Conservation (phyloP, 2,329 filamentous ascomycete species). For the Huntiella moniliformis region DNA sequence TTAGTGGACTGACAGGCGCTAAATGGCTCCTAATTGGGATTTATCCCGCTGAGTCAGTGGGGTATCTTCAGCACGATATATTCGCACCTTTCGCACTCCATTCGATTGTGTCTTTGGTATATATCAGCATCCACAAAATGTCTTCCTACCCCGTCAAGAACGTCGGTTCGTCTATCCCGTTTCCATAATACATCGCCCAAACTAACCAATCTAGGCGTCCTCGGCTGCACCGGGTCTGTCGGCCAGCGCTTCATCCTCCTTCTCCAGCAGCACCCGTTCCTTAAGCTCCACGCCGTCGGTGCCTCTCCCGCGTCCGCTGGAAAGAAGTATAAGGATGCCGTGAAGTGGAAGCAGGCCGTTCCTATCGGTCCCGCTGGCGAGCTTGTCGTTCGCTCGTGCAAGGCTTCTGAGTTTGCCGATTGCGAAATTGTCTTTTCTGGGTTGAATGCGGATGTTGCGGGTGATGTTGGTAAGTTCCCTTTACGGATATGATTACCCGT, state of each 20-base stretch:
- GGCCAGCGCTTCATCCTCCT: slow-evolving; percentile 91
- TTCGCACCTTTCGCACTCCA: too few species aligned
- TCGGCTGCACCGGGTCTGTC: slow-evolving; percentile 85
- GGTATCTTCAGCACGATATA: too few species aligned
- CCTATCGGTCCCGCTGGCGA: slow-evolving; percentile 67
- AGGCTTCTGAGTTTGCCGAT: slow-evolving; percentile 61
- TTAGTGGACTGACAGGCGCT: neutral
- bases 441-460: slow-evolving; percentile 79
- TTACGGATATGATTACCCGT: too few species aligned
- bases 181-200: neutral
- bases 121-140: slow-evolving; percentile 3
- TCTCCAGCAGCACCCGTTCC: slow-evolving; percentile 69
- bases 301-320: slow-evolving; percentile 77
- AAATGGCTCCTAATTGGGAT: too few species aligned
- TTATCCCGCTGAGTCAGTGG: too few species aligned
- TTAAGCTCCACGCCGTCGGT: slow-evolving; percentile 73
- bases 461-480: slow-evolving; percentile 54
- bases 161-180: slow-evolving; percentile 27
- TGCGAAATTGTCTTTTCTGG: slow-evolving; percentile 91
- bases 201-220: slow-evolving; percentile 35
- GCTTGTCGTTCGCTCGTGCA: slow-evolving; percentile 72
- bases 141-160: slow-evolving; percentile 36
- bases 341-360: slow-evolving; percentile 79
- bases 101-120: too few species aligned
- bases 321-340: slow-evolving; percentile 87